A percentile compares a stretch with the other conserved stretches of the same genome.
Evolutionary conservation across 768 basidiomycete species (phyloP).

Genomic region (Boletales sp.): DNA sequence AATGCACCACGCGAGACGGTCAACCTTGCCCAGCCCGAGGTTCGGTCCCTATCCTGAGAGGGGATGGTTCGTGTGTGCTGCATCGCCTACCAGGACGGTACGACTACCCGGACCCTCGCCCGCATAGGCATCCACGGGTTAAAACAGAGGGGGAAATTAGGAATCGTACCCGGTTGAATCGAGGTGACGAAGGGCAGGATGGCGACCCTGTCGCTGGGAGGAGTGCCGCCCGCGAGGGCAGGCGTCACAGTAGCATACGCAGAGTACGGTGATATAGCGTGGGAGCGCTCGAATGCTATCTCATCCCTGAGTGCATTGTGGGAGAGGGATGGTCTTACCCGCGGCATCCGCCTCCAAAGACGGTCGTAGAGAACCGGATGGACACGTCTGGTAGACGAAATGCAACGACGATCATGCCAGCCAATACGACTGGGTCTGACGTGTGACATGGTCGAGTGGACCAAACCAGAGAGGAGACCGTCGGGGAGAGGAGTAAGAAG

Average conservation of each 20-base stretch:
- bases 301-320: slow-evolving; percentile 53
- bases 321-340: slow-evolving; percentile 47
- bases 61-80: slow-evolving; percentile 93
- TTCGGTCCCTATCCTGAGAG: slow-evolving; percentile 96
- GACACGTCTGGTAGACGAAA: slow-evolving; percentile 81
- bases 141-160: slow-evolving; percentile 87
- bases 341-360: slow-evolving; percentile 52
- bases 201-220: slow-evolving; percentile 54
- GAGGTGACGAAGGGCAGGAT: slow-evolving; percentile 74
- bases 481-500: slow-evolving; percentile 83
- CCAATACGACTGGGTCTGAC: slow-evolving; percentile 59
- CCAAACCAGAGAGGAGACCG: slow-evolving; percentile 89
- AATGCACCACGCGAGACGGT: slow-evolving; percentile 66
- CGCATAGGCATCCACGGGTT: slow-evolving; percentile 81
- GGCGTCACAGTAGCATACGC: slow-evolving; percentile 52
- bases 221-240: slow-evolving; percentile 43
- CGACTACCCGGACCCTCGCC: slow-evolving; percentile 64
- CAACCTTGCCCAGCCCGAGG: slow-evolving; percentile 85
- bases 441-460: slow-evolving; percentile 80
- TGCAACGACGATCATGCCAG: slow-evolving; percentile 82
- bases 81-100: slow-evolving; percentile 91
- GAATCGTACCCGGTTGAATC: slow-evolving; percentile 69
- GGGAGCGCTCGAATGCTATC: slow-evolving; percentile 68
- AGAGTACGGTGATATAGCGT: slow-evolving; percentile 61
- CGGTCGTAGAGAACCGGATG: slow-evolving; percentile 56